Evolutionary conservation across 352 stramenopile species (phyloP).

Genomic region (Globisporangium abappressorium): DNA sequence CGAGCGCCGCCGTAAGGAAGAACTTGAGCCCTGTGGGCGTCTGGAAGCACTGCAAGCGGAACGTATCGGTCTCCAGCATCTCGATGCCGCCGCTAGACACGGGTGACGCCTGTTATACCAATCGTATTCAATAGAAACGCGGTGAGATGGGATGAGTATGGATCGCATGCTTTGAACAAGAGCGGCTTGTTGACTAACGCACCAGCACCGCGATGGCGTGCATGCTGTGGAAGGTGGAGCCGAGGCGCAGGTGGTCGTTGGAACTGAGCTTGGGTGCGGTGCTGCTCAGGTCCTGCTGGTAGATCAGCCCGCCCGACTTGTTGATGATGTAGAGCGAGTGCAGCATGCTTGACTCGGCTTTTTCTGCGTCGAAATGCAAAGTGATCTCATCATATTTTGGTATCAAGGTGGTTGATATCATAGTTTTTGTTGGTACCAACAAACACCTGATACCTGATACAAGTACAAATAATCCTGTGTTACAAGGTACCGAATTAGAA

Average conservation of each 20-base stretch:
- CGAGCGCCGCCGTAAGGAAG: constrained; percentile 89
- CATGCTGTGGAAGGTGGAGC: constrained; percentile 94
- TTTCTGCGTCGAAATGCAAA: not conserved
- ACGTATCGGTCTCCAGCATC: constrained; percentile 90
- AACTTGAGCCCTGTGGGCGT: constrained; percentile 92
- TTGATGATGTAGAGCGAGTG: constrained; percentile 94
- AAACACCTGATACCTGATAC: no score
- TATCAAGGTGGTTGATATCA: not conserved
- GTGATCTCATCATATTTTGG: not conserved
- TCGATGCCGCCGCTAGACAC: constrained; percentile 87
- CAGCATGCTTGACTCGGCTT: constrained; percentile 80
- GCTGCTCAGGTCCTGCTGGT: constrained; percentile 89
- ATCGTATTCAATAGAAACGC: not conserved
- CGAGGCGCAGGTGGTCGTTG: constrained; percentile 91
- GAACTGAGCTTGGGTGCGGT: constrained; percentile 82
- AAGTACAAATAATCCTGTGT: no score
- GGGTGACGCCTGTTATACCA: constrained; percentile 55
- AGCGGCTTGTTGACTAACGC: constrained; percentile 5
- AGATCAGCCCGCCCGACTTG: constrained; percentile 91
- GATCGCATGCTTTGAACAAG: not conserved
- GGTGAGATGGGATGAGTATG: not conserved
- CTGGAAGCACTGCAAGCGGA: constrained; percentile 92
- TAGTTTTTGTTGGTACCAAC: not conserved
- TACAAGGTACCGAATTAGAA: no score
- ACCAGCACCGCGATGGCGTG: constrained; percentile 88